Evolutionary conservation across 768 basidiomycete species (phyloP), one percentile per base, ranked within the genome.

Genomic region (Tulasnella sp.): DNA sequence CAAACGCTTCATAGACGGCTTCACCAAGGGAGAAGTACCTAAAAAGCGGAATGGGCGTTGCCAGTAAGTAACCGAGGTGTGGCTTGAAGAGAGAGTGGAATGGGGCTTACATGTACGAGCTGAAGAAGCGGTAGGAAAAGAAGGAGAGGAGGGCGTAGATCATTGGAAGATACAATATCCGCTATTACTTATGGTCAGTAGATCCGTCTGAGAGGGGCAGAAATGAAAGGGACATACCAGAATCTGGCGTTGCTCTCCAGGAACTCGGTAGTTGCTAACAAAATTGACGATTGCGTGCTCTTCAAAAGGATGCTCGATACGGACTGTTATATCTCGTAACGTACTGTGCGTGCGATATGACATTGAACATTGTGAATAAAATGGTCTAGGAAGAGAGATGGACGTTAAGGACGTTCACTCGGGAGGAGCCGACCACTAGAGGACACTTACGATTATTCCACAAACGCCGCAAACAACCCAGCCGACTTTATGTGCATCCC

Each of bases 111-210:
- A 90, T 94, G 83, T 94, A 96, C 78, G 89, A 86, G 56, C 94
- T 90, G 87, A 94, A 96, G 86, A 86, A 96, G 1, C 95, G 90
- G 83, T 94, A 97, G 36, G 93, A 93, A 82, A 94, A 89, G 86
- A 96, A 97, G 1, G 94, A 94, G 74, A 96, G 89, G 81, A 96
- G 86, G 38, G 92, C 92, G 84, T 93, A 95, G 58, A 95, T 81
- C 79, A 77, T 44, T 3, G 94, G 94, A 93, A 96, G 94, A 82
- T 94, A 94, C 81, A 95, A 83, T 71, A 95, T 90, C 79, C 94
- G 91, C 19, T 36, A 34, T 14, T 27, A 71, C 12, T 79, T 31
- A 81, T 52, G 75, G 44, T 73, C 18, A 71, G 56, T 27, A 14
- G 73, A 72, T 56, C 27, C 39, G 2, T 42, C 73, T 52, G 62